Conservation (phyloP, 75 land plant species). For the Pinus tabuliformis region DNA sequence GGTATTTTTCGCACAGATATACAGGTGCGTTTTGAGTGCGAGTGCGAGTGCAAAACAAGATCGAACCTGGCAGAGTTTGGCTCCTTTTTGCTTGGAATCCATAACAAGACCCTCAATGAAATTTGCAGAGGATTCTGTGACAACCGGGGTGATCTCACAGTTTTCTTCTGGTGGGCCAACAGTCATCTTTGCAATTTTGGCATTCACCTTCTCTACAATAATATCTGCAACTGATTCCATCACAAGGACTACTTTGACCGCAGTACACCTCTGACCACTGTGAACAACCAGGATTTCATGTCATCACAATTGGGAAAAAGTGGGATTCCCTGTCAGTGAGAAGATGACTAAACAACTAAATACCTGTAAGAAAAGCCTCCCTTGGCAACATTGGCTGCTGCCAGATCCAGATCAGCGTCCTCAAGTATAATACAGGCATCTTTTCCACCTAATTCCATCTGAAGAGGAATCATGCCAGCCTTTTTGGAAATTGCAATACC, state of each 20-base stretch:
- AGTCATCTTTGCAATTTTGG: slow-evolving; percentile 67
- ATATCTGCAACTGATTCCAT: slow-evolving; percentile 94
- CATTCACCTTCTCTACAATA: slow-evolving; percentile 77
- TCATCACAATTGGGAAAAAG: not conserved
- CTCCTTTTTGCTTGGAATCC: slow-evolving; percentile 88
- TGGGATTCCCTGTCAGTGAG: not conserved
- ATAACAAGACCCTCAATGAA: slow-evolving; percentile 84
- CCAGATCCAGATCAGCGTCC: slow-evolving; percentile 87
- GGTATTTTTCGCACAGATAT: not conserved
- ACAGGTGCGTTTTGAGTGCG: not conserved
- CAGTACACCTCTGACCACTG: slow-evolving; percentile 98
- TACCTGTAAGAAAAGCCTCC: slow-evolving; percentile 87
- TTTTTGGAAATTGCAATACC: slow-evolving; percentile 60
- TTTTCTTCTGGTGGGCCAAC: slow-evolving; percentile 88
- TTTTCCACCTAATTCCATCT: slow-evolving; percentile 96
- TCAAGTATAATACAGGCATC: slow-evolving; percentile 92
- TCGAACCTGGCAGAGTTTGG: slow-evolving; percentile 77
- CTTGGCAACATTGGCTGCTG: slow-evolving; percentile 70
- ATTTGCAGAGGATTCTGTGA: slow-evolving; percentile 89
- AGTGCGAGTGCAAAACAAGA: not conserved
- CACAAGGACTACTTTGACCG: slow-evolving; percentile 87
- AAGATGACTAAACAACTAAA: not conserved
- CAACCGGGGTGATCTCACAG: slow-evolving; percentile 90
- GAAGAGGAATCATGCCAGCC: slow-evolving; percentile 91
- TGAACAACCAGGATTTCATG: slow-evolving; percentile 10